A percentile compares a stretch with the other conserved stretches of the same genome.
Evolutionary conservation across 1,284 basidiomycete genomes (phyloP).

Genomic region (Kwoniella shivajii): DNA sequence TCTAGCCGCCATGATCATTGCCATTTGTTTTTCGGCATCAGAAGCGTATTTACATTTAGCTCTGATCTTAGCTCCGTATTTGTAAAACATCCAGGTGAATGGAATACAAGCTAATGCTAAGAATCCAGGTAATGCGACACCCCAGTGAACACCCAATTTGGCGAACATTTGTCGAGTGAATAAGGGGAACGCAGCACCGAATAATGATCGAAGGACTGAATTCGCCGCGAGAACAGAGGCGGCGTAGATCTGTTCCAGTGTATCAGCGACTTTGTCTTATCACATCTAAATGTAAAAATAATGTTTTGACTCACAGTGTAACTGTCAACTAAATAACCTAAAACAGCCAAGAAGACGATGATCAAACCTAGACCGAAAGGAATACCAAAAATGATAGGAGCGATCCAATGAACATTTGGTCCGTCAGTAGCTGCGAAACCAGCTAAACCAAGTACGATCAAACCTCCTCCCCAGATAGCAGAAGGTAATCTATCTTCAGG

Average conservation of each 20-base stretch:
- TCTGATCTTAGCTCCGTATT: conserved; percentile 62
- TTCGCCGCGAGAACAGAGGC: conserved; percentile 70
- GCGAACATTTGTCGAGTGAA: conserved; percentile 57
- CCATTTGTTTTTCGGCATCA: conserved; percentile 45
- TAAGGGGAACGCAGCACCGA: conserved; percentile 67
- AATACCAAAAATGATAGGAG: conserved; percentile 62
- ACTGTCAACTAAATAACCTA: conserved; percentile 66
- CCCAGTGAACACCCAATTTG: conserved; percentile 67
- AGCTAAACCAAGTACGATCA: conserved; percentile 52
- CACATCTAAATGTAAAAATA: neutral
- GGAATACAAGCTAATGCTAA: conserved; percentile 64
- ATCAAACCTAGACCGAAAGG: conserved; percentile 69
- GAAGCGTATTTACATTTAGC: conserved; percentile 59
- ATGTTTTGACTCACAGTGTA: conserved; percentile 61
- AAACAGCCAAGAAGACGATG: conserved; percentile 64
- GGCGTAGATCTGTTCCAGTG: conserved; percentile 42
- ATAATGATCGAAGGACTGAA: conserved; percentile 66
- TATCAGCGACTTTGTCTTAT: too few relatives aligned
- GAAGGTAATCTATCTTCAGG: conserved; percentile 65
- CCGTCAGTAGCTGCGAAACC: conserved; percentile 53
- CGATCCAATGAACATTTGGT: conserved; percentile 57
- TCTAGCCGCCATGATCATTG: conserved; percentile 42
- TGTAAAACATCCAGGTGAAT: conserved; percentile 58
- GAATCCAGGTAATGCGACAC: conserved; percentile 66
- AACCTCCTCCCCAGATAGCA: conserved; percentile 55